Conservation (phyloP, 2,329 filamentous ascomycete species). For the Arthrobotrys pseudoclavata region DNA sequence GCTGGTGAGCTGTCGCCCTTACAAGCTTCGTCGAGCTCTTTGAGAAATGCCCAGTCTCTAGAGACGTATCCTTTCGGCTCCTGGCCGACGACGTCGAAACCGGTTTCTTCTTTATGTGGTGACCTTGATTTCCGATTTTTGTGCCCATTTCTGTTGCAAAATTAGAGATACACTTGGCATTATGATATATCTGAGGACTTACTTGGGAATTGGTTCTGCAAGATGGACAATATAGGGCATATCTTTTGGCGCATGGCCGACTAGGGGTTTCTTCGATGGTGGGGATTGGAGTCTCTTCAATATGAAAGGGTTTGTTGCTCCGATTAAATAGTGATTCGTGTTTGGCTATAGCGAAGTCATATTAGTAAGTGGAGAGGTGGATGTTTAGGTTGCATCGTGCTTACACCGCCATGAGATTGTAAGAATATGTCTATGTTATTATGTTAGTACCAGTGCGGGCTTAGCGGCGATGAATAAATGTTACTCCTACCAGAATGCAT, state of each 20-base stretch:
- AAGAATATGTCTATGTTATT: constrained; percentile 61
- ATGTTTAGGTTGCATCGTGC: neutral
- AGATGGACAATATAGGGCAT: constrained; percentile 63
- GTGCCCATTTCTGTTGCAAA: constrained; percentile 39
- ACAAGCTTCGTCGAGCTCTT: constrained; percentile 62
- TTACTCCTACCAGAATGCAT: constrained; percentile 62
- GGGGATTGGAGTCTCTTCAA: constrained; percentile 61
- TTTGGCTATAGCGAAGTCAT: constrained; percentile 54
- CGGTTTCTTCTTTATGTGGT: constrained; percentile 55
- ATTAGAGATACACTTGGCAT: neutral
- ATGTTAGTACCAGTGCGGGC: neutral
- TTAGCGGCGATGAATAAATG: neutral
- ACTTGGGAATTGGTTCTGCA: constrained; percentile 59
- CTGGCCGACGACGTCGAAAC: constrained; percentile 60
- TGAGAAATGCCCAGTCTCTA: constrained; percentile 62
- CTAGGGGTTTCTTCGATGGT: constrained; percentile 34
- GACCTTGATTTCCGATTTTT: constrained; percentile 42
- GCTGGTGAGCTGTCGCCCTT: constrained; percentile 36
- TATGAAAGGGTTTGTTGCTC: constrained; percentile 64
- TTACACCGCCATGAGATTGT: constrained; percentile 62
- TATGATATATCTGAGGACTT: neutral
- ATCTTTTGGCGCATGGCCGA: constrained; percentile 27
- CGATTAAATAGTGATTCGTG: constrained; percentile 63
- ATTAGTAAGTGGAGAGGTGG: neutral
- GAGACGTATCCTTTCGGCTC: constrained; percentile 63